These are phyloP conservation scores for Penicillium psychrosexuale DNA, from an alignment of 2,329 filamentous ascomycete species.

Conservation along the genomic window DNA sequence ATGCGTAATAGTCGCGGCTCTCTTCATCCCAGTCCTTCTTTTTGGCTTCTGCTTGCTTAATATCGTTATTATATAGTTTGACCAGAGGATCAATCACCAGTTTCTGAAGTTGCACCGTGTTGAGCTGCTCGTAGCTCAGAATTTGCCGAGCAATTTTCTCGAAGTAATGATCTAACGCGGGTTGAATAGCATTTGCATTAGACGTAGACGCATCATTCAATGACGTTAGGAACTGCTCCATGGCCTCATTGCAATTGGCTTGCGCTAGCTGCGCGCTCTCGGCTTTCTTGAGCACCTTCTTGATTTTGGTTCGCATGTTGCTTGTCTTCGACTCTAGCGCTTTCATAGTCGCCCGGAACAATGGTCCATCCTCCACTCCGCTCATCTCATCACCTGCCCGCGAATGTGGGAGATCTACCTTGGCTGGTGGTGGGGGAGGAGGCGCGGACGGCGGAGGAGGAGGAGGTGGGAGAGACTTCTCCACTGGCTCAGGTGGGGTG, in stretches of 20 bases:
- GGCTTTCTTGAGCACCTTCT: slow-evolving; percentile 91
- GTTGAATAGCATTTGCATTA: slow-evolving; percentile 94
- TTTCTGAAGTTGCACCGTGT: slow-evolving; percentile 78
- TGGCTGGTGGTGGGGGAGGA: slow-evolving; percentile 52
- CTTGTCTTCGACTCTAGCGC: slow-evolving; percentile 94
- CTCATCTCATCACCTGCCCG: slow-evolving; percentile 82
- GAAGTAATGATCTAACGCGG: slow-evolving; percentile 95
- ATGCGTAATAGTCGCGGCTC: slow-evolving; percentile 96
- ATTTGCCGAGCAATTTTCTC: slow-evolving; percentile 95
- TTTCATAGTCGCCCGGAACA: slow-evolving; percentile 96
- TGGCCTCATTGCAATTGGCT: slow-evolving; percentile 78
- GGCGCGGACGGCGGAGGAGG: slow-evolving; percentile 22
- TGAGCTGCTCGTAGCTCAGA: slow-evolving; percentile 77
- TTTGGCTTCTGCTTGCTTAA: slow-evolving; percentile 95
- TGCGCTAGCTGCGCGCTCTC: slow-evolving; percentile 82
- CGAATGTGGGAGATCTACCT: slow-evolving; percentile 82
- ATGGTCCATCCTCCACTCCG: slow-evolving; percentile 82
- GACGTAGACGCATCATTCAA: slow-evolving; percentile 83
- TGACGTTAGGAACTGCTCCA: slow-evolving; percentile 77
- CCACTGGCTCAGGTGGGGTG: slow-evolving; percentile 31
- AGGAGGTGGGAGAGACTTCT: slow-evolving; percentile 21
- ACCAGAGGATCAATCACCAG: slow-evolving; percentile 92
- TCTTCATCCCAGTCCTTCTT: slow-evolving; percentile 98
- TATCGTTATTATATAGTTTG: slow-evolving; percentile 90
- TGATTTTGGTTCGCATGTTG: slow-evolving; percentile 90